Evolutionary conservation across 768 basidiomycete genomes (phyloP).

Genomic region (Cytidiella melzeri): DNA sequence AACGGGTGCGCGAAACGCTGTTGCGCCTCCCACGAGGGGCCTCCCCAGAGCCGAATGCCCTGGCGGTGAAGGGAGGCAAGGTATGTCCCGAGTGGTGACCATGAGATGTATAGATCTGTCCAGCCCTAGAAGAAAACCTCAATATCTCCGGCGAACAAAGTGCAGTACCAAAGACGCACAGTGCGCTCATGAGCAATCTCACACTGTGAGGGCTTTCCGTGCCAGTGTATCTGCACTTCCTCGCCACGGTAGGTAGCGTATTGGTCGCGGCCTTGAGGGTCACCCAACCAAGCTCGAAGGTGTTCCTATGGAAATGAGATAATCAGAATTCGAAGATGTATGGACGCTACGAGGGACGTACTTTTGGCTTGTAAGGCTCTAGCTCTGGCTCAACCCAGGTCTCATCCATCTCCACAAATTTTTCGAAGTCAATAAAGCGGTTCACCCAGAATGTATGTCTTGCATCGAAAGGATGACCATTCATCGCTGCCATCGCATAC

Average conservation of each 20-base stretch:
- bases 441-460: slow-evolving; percentile 82
- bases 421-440: slow-evolving; percentile 86
- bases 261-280: slow-evolving; percentile 90
- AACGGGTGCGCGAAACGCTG: slow-evolving; percentile 93
- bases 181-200: slow-evolving; percentile 71
- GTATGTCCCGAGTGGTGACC: slow-evolving; percentile 96
- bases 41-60: slow-evolving; percentile 95
- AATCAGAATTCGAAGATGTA: too few relatives aligned
- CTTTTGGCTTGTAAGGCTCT: slow-evolving; percentile 73
- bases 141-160: slow-evolving; percentile 1
- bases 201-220: slow-evolving; percentile 82
- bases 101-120: slow-evolving; percentile 94
- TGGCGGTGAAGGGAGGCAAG: slow-evolving; percentile 91
- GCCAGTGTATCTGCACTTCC: slow-evolving; percentile 88
- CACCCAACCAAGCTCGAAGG: slow-evolving; percentile 90
- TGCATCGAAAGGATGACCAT: slow-evolving; percentile 81
- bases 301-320: slow-evolving; percentile 82
- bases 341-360: too few relatives aligned
- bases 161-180: slow-evolving; percentile 41
- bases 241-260: slow-evolving; percentile 92
- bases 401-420: slow-evolving; percentile 71
- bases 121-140: slow-evolving; percentile 54
- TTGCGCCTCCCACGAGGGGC: slow-evolving; percentile 80
- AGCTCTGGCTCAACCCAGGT: slow-evolving; percentile 67
- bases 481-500: slow-evolving; percentile 57